Conservation (phyloP, 768 basidiomycete genomes). For the Tylopilus cervinicoccineus region DNA sequence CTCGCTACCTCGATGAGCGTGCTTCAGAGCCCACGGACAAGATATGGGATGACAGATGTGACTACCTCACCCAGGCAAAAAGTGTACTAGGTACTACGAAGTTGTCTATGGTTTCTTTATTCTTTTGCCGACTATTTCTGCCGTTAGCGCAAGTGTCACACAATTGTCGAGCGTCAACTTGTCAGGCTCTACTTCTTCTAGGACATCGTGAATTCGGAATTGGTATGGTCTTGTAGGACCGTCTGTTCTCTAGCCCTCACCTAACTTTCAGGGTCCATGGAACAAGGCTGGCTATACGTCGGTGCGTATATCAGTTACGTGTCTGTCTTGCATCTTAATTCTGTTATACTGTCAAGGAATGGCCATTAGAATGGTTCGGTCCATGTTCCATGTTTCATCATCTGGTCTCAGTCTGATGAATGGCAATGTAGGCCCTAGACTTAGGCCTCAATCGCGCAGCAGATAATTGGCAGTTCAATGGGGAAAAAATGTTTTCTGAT, state of each 20-base stretch:
- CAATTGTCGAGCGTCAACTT: conserved; percentile 66
- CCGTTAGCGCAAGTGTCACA: conserved; percentile 58
- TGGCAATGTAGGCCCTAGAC: conserved; percentile 58
- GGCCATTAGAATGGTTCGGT: conserved; percentile 68
- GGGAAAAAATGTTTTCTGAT: conserved; percentile 54
- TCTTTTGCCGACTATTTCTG: conserved; percentile 1
- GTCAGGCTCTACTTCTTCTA: conserved; percentile 75
- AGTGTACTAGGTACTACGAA: conserved; percentile 53
- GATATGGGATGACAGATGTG: conserved; percentile 68
- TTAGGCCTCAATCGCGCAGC: conserved; percentile 78
- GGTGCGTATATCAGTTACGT: conserved; percentile 36
- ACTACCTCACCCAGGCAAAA: conserved; percentile 61
- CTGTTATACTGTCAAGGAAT: conserved; percentile 41
- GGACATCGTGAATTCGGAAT: conserved; percentile 86
- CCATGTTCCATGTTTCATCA: conserved; percentile 6
- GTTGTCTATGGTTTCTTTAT: not conserved
- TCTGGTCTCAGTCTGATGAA: conserved; percentile 1
- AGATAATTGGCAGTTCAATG: conserved; percentile 66
- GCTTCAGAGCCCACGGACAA: conserved; percentile 46
- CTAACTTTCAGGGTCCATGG: conserved; percentile 50
- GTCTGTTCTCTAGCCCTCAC: conserved; percentile 10
- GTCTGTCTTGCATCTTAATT: not conserved
- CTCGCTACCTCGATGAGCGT: conserved; percentile 57
- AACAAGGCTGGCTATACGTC: conserved; percentile 82
- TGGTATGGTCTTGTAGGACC: conserved; percentile 38